Conservation (phyloP, 2,329 filamentous ascomycete species). For the Periglandula ipomoeae region DNA sequence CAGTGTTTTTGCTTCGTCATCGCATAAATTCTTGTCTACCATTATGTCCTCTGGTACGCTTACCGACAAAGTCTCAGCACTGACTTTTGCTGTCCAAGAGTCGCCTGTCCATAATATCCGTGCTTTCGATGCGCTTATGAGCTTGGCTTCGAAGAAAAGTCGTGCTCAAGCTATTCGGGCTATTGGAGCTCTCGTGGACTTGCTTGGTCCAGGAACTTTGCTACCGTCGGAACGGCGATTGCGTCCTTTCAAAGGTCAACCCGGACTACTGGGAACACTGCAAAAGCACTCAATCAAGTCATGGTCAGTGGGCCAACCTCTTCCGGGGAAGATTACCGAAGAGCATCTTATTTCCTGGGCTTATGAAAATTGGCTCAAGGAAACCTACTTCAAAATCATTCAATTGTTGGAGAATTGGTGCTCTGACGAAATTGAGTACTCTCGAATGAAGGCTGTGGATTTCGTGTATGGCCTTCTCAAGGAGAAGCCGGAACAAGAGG, state of each 20-base stretch:
- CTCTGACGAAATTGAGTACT: conserved; percentile 90
- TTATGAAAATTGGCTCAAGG: conserved; percentile 93
- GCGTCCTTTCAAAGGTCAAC: conserved; percentile 69
- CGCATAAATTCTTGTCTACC: conserved; percentile 90
- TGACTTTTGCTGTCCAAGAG: conserved; percentile 91
- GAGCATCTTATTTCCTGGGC: conserved; percentile 79
- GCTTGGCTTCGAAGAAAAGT: conserved; percentile 83
- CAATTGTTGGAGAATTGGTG: conserved; percentile 90
- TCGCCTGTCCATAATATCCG: conserved; percentile 90
- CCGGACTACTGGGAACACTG: conserved; percentile 62
- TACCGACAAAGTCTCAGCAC: conserved; percentile 90
- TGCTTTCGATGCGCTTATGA: conserved; percentile 75
- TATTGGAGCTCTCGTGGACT: conserved; percentile 86
- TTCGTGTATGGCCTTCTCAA: conserved; percentile 87
- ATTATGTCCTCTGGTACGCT: conserved; percentile 96
- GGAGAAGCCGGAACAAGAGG: conserved; percentile 95
- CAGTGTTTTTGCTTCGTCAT: conserved; percentile 70
- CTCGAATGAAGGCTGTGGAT: conserved; percentile 76
- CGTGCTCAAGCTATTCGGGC: conserved; percentile 87
- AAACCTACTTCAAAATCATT: conserved; percentile 84
- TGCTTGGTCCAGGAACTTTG: conserved; percentile 80
- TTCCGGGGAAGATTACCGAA: conserved; percentile 67
- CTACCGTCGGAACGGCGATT: conserved; percentile 77
- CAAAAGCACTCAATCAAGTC: conserved; percentile 45
- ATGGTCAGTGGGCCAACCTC: conserved; percentile 60